Conservation (phyloP, 371 early-diverging fungal genomes). For the Rhizopus arrhizus region DNA sequence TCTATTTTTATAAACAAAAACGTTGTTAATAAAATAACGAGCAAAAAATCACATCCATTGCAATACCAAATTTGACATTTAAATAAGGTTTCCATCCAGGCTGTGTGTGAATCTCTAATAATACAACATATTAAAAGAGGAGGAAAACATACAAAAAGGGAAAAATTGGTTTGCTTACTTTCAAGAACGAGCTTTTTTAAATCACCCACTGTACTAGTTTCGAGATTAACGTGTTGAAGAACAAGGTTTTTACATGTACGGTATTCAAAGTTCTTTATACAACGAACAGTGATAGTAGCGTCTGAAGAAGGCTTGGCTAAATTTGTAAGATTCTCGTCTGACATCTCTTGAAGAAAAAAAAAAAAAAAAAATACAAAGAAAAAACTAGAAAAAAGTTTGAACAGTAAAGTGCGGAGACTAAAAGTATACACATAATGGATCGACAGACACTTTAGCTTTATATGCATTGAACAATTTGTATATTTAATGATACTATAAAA, state of each 20-base stretch:
- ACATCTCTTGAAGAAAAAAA: slow-evolving; percentile 1
- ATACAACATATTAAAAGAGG: neutral
- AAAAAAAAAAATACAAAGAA: too few relatives aligned
- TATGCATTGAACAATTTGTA: too few relatives aligned
- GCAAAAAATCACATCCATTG: neutral
- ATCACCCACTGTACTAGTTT: slow-evolving; percentile 68
- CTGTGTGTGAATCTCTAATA: slow-evolving; percentile 63
- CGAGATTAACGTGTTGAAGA: slow-evolving; percentile 71
- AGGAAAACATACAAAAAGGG: neutral
- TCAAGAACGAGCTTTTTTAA: slow-evolving; percentile 67
- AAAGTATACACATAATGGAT: too few relatives aligned
- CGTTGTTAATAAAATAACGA: neutral
- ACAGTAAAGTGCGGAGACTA: too few relatives aligned
- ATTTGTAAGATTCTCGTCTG: slow-evolving; percentile 50
- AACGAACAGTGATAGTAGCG: slow-evolving; percentile 78
- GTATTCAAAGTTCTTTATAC: slow-evolving; percentile 91
- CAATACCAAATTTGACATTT: slow-evolving; percentile 65
- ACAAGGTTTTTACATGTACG: slow-evolving; percentile 84
- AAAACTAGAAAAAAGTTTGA: too few relatives aligned
- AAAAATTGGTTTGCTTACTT: slow-evolving; percentile 55
- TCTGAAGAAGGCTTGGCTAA: slow-evolving; percentile 57
- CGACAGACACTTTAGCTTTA: too few relatives aligned
- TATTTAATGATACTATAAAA: too few relatives aligned
- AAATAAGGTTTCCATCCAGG: slow-evolving; percentile 77
- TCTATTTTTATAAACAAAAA: slow-evolving; percentile 46